Conservation (phyloP, 768 basidiomycete species). For the Tubosaeta brunneosetosa region DNA sequence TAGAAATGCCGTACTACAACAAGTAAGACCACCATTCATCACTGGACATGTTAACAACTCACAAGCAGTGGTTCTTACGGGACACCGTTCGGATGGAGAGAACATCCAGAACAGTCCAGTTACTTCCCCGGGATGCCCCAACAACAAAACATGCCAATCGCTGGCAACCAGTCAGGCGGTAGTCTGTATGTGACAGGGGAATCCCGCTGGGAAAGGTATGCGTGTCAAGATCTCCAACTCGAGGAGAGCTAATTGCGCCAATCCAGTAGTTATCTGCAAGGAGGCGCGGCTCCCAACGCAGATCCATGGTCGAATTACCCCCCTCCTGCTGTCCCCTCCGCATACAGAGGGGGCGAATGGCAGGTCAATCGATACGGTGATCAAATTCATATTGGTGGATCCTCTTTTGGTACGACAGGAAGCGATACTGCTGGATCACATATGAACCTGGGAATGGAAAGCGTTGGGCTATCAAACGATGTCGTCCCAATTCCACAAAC, state of each 20-base stretch:
- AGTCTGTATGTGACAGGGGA: neutral
- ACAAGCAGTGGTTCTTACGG: neutral
- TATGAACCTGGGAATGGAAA: neutral
- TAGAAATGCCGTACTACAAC: constrained; percentile 7
- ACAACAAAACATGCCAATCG: constrained; percentile 1
- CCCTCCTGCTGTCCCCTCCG: neutral
- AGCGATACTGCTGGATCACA: neutral
- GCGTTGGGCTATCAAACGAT: neutral
- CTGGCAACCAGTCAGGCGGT: neutral
- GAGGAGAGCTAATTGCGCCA: neutral
- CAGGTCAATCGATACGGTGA: neutral
- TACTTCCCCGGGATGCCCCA: neutral
- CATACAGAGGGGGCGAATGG: neutral
- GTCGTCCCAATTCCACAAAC: neutral
- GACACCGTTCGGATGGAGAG: neutral
- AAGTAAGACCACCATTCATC: constrained; percentile 6
- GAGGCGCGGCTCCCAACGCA: neutral
- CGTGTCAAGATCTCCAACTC: neutral
- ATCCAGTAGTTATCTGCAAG: neutral
- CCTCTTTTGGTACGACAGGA: neutral
- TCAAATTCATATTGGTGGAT: neutral
- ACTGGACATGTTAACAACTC: neutral
- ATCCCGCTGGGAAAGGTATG: constrained; percentile 12
- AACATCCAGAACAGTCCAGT: neutral
- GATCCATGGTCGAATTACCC: constrained; percentile 1